Percentiles rank a stretch among this genome's conserved stretches.
phyloP scores from a whole-genome alignment of 805 yeast genomes.

The Candida oleophila region DNA sequence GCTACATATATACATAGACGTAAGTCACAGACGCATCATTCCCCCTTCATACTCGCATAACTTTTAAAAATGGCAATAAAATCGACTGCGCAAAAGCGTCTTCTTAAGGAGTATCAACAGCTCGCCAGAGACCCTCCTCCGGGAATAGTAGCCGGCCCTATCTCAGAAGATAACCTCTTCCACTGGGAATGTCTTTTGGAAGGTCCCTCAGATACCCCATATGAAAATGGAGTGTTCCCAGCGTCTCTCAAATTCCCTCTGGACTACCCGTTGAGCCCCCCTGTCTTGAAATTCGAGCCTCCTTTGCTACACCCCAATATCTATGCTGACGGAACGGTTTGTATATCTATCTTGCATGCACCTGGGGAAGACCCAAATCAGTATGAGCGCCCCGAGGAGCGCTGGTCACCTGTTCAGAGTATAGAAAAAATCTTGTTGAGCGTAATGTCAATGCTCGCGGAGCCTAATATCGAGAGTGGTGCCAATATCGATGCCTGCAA shows the following conservation, averaged over 20 bases:
- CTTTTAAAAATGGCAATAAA: slow-evolving; percentile 24
- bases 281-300: slow-evolving; percentile 71
- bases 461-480: slow-evolving; percentile 94
- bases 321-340: slow-evolving; percentile 91
- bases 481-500: slow-evolving; percentile 83
- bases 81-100: slow-evolving; percentile 78
- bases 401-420: slow-evolving; percentile 98
- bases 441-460: slow-evolving; percentile 95
- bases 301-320: slow-evolving; percentile 91
- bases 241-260: slow-evolving; percentile 70
- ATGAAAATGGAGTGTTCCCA: slow-evolving; percentile 85
- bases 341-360: slow-evolving; percentile 91
- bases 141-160: slow-evolving; percentile 93
- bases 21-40: no score
- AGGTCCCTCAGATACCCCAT: slow-evolving; percentile 83
- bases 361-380: slow-evolving; percentile 97
- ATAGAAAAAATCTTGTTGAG: slow-evolving; percentile 93
- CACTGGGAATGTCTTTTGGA: slow-evolving; percentile 82
- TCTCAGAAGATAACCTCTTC: slow-evolving; percentile 68
- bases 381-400: slow-evolving; percentile 92
- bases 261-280: slow-evolving; percentile 85
- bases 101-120: slow-evolving; percentile 87
- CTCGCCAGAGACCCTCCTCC: slow-evolving; percentile 86
- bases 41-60: not conserved
- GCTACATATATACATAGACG: no score